Conservation (phyloP, 306 rosid genomes). For the Inga leiocalycina region DNA sequence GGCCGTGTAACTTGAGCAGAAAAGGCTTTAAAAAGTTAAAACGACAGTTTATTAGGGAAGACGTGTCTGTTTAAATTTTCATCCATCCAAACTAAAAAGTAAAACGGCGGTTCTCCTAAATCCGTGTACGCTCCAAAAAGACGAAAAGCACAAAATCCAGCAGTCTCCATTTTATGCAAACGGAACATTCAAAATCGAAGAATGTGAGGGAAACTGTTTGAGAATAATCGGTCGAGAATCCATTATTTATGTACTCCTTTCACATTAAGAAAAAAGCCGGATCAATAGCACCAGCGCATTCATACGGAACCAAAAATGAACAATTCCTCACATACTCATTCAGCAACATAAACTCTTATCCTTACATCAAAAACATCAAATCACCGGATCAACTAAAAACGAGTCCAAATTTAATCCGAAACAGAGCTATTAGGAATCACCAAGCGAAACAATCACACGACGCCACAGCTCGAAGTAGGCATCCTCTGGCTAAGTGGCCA, state of each 20-base stretch:
- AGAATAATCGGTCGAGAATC: neutral
- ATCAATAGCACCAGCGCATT: constrained; percentile 12
- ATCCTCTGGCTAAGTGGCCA: neutral
- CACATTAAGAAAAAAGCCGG: neutral
- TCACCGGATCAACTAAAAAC: constrained; percentile 10
- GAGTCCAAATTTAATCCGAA: neutral
- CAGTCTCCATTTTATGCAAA: neutral
- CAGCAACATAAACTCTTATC: neutral
- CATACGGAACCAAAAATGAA: neutral
- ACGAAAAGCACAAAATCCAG: neutral
- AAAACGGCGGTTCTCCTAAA: constrained; percentile 2
- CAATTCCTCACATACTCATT: neutral
- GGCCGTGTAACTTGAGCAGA: neutral
- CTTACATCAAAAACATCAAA: neutral
- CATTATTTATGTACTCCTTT: neutral
- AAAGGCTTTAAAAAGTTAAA: neutral
- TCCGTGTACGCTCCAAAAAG: neutral
- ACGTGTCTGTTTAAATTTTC: neutral
- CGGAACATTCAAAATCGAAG: neutral
- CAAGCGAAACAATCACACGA: neutral
- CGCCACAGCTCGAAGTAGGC: neutral
- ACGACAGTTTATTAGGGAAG: neutral
- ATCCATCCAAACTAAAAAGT: neutral
- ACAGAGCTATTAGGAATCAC: neutral
- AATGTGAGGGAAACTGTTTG: neutral